Conservation (phyloP, 2,329 filamentous ascomycete genomes). For the Aspergillus tanneri region DNA sequence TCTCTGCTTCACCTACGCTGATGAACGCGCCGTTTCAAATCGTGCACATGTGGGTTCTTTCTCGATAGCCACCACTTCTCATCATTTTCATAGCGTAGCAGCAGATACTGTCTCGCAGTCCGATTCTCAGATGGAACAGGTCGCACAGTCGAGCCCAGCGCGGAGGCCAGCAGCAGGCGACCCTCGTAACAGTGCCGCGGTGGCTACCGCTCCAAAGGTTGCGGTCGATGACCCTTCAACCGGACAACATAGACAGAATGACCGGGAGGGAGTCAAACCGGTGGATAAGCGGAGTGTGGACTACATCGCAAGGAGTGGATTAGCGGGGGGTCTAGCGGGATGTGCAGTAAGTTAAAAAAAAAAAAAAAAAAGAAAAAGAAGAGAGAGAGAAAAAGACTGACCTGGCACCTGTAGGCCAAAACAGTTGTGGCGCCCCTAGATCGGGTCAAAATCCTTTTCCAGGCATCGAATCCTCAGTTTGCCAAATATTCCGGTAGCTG, state of each 20-base stretch:
- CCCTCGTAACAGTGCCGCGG: constrained; percentile 15
- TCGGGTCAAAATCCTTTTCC: constrained; percentile 97
- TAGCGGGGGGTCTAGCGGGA: constrained; percentile 87
- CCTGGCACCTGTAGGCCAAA: constrained; percentile 66
- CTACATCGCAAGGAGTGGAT: constrained; percentile 77
- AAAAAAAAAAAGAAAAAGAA: neutral
- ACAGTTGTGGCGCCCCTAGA: constrained; percentile 93
- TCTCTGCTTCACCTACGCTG: constrained; percentile 9
- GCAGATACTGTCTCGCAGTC: constrained; percentile 19
- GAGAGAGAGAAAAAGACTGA: neutral
- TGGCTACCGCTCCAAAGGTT: constrained; percentile 17
- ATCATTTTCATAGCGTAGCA: constrained; percentile 13
- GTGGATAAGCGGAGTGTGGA: constrained; percentile 72
- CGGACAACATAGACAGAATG: constrained; percentile 14
- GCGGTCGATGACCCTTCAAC: constrained; percentile 17
- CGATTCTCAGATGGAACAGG: constrained; percentile 33
- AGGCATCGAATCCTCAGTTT: constrained; percentile 90
- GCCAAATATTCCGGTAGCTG: constrained; percentile 89
- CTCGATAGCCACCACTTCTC: constrained; percentile 10
- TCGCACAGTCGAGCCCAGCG: constrained; percentile 25
- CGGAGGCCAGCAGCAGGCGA: constrained; percentile 21
- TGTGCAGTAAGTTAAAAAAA: constrained; percentile 68
- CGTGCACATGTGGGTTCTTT: constrained; percentile 29
- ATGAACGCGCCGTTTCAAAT: constrained; percentile 30
- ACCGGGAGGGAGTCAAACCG: constrained; percentile 35